phyloP scores from a whole-genome alignment of 768 basidiomycete genomes.

The Rhodotorula toruloides region DNA sequence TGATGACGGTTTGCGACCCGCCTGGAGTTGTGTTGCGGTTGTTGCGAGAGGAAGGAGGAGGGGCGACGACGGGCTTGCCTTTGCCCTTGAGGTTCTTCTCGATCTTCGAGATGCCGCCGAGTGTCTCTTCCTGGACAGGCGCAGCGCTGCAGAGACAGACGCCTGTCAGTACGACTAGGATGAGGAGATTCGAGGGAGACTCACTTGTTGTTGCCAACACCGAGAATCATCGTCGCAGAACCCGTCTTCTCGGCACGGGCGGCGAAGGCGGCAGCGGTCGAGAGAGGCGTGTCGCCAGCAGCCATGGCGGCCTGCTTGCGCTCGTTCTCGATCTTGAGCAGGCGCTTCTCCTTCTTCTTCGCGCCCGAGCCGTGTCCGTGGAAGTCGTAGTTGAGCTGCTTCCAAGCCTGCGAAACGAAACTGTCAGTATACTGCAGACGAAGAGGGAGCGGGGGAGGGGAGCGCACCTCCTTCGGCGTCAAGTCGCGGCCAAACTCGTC shows the following conservation, averaged over 20 bases:
- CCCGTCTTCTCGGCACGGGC: slow-evolving; percentile 88
- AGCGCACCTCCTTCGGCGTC: slow-evolving; percentile 69
- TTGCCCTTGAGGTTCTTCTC: slow-evolving; percentile 28
- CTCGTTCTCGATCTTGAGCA: slow-evolving; percentile 98
- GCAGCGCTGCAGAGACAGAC: slow-evolving; percentile 21
- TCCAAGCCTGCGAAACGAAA: slow-evolving; percentile 62
- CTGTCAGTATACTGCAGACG: background rate
- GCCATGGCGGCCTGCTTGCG: slow-evolving; percentile 88
- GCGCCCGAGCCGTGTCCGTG: slow-evolving; percentile 95
- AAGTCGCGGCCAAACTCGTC: slow-evolving; percentile 87
- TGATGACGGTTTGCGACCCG: background rate
- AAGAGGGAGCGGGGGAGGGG: background rate
- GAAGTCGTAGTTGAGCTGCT: slow-evolving; percentile 93
- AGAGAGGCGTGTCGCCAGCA: slow-evolving; percentile 89
- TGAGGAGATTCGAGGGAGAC: background rate
- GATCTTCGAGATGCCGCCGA: slow-evolving; percentile 10
- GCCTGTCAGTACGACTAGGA: background rate
- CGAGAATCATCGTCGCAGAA: slow-evolving; percentile 87
- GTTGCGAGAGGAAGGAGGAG: background rate
- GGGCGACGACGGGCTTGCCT: slow-evolving; percentile 21
- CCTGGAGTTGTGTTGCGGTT: background rate
- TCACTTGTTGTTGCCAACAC: slow-evolving; percentile 44
- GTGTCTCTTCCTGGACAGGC: slow-evolving; percentile 24
- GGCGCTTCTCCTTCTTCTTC: slow-evolving; percentile 92
- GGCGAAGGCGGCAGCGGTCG: slow-evolving; percentile 91